A percentile compares a stretch with the other conserved stretches of the same genome.
Conservation (phyloP, 345 rosid genomes). For the Camelina laxa region DNA sequence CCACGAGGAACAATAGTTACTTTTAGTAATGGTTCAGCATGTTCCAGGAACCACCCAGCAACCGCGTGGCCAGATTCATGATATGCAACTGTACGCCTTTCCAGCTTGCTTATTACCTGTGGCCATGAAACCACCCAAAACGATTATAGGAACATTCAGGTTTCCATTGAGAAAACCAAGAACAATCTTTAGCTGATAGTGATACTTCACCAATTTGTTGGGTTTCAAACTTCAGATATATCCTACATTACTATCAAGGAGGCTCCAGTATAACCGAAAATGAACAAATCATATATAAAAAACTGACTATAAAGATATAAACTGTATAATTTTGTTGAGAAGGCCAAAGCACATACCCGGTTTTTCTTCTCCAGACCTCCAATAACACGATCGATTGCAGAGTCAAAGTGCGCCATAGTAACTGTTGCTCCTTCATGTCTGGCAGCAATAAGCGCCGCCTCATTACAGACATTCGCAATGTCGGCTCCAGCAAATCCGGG, state of each 20-base stretch:
- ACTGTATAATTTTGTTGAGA: neutral
- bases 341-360: constrained; percentile 53
- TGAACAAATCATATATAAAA: neutral
- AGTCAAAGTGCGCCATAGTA: constrained; percentile 86
- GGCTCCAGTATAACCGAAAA: neutral
- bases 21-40: constrained; percentile 90
- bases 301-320: neutral
- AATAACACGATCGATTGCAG: constrained; percentile 91
- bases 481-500: constrained; percentile 99
- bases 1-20: constrained; percentile 99
- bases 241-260: neutral
- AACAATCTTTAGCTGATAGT: neutral
- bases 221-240: constrained; percentile 5
- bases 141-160: constrained; percentile 3
- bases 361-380: constrained; percentile 99
- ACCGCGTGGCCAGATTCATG: constrained; percentile 98
- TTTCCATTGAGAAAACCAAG: neutral
- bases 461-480: constrained; percentile 95
- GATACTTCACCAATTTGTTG: neutral
- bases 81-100: constrained; percentile 87
- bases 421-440: constrained; percentile 62
- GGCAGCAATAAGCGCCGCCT: constrained; percentile 96
- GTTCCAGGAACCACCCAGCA: constrained; percentile 94
- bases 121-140: constrained; percentile 11
- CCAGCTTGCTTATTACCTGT: constrained; percentile 91